These are phyloP conservation scores for Acarospora socialis DNA, from an alignment of 2,329 filamentous ascomycete genomes.

Conservation along the genomic window DNA sequence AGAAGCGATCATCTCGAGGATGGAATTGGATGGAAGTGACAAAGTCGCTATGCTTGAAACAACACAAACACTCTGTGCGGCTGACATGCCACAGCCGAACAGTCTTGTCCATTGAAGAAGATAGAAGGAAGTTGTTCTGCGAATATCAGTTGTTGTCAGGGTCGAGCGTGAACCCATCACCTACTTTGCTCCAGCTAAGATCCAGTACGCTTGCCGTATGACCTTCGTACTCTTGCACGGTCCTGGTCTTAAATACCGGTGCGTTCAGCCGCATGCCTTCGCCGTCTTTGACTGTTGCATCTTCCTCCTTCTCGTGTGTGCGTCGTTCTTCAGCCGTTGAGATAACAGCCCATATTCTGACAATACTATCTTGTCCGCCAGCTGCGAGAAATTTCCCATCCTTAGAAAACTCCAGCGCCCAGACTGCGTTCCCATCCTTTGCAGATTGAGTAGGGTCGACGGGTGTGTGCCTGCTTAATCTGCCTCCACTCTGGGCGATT, in stretches of 20 bases:
- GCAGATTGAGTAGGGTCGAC: constrained; percentile 11
- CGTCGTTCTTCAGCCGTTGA: constrained; percentile 66
- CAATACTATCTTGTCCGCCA: constrained; percentile 74
- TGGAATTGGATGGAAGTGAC: constrained; percentile 93
- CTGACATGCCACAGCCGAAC: constrained; percentile 88
- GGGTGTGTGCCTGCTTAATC: constrained; percentile 9
- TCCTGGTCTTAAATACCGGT: constrained; percentile 73
- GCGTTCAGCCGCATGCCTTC: constrained; percentile 58
- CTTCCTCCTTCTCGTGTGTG: constrained; percentile 57
- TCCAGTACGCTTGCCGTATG: constrained; percentile 80
- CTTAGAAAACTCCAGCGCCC: constrained; percentile 84
- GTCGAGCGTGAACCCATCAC: constrained; percentile 10
- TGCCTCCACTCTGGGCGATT: constrained; percentile 13
- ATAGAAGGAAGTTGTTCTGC: constrained; percentile 83
- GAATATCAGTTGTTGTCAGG: constrained; percentile 7
- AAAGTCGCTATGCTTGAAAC: constrained; percentile 88
- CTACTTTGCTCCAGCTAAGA: constrained; percentile 84
- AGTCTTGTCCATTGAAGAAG: constrained; percentile 96
- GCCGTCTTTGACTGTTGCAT: constrained; percentile 32
- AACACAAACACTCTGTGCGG: constrained; percentile 72
- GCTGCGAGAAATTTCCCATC: constrained; percentile 84
- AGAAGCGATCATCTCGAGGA: constrained; percentile 88
- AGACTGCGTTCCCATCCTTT: constrained; percentile 52
- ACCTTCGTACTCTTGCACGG: constrained; percentile 64
- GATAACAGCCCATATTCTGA: constrained; percentile 82